Percentiles rank a stretch among this genome's conserved stretches.
phyloP scores from a whole-genome alignment of 805 yeast genomes.

The Pichia paraexigua region DNA sequence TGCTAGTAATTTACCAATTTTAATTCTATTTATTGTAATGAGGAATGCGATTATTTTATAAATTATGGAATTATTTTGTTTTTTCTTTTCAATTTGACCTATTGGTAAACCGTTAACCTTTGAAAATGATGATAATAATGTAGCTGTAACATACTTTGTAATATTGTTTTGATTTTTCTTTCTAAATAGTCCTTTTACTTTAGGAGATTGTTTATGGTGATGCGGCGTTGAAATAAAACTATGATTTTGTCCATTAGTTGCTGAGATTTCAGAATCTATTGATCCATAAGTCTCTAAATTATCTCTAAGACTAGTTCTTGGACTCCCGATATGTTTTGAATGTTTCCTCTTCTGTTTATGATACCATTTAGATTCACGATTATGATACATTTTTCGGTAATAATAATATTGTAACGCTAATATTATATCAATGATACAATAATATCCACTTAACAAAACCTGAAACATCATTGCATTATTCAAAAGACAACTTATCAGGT shows the following conservation, averaged over 20 bases:
- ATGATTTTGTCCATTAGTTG: neutral
- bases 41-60: constrained; percentile 14
- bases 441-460: constrained; percentile 38
- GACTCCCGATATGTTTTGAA: constrained; percentile 16
- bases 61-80: constrained; percentile 19
- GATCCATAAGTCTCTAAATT: constrained; percentile 13
- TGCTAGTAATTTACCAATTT: constrained; percentile 31
- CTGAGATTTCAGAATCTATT: neutral
- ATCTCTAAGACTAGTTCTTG: constrained; percentile 18
- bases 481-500: constrained; percentile 41
- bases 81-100: neutral
- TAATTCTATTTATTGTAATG: constrained; percentile 11
- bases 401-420: constrained; percentile 41
- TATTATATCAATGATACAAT: constrained; percentile 40
- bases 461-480: constrained; percentile 44
- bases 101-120: constrained; percentile 23
- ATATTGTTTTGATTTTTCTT: neutral
- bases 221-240: neutral
- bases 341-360: constrained; percentile 15
- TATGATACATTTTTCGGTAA: constrained; percentile 34
- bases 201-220: neutral
- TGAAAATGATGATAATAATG: constrained; percentile 23
- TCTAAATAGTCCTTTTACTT: constrained; percentile 4
- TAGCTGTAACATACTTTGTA: constrained; percentile 2
- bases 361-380: constrained; percentile 27